Evolutionary conservation across 1,139 yeast species (phyloP), one percentile per base, ranked within the genome.

Genomic region (Tardiomyces blankii): DNA sequence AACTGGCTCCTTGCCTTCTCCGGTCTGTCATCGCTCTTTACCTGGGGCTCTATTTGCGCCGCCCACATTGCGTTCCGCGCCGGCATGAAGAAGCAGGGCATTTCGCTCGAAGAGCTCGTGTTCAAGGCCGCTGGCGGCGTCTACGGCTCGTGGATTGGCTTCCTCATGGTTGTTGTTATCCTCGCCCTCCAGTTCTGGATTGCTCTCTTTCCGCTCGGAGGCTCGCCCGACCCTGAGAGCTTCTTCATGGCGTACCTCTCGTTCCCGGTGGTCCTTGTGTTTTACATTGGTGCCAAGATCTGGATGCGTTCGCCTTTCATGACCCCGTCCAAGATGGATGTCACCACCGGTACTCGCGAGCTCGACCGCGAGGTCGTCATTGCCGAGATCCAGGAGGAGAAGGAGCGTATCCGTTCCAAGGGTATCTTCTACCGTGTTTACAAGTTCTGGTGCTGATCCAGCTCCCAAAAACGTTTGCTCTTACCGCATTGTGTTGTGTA

Each of bases 1-100:
- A 72, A 70, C 57, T 87, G 95, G 95, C 69, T 85, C 60, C 68
- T 83, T 59, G 84, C 94, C 18, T 69, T 86, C 46, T 82, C 93
- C 18, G 91, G 93, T 49, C 74, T 84, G 54, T 81, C 89, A 39
- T 80, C 91, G 1, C 68, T 84, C 46, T 82, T 82, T 62, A 81
- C 88, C 6, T 83, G 89, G 88, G 75, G 76, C 39, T 77, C 86
- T 18, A 82, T 85, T 56, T 77, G 80, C 59, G 60, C 80, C 47
- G 78, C 85, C 53, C 88, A 79, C 55, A 67, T 83, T 49, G 75
- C 93, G 77, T 65, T 71, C 69, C 55, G 84, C 70, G 64, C 71
- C 49, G 96, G 94, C 2, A 72, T 88, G 71, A 62, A 63, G 38
- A 73, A 59, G 11, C 84, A 82, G 66, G 85, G 85, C 47, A 74